Evolutionary conservation across 768 basidiomycete species (phyloP), one percentile per base, ranked within the genome.

Genomic region (Trametes cubensis): DNA sequence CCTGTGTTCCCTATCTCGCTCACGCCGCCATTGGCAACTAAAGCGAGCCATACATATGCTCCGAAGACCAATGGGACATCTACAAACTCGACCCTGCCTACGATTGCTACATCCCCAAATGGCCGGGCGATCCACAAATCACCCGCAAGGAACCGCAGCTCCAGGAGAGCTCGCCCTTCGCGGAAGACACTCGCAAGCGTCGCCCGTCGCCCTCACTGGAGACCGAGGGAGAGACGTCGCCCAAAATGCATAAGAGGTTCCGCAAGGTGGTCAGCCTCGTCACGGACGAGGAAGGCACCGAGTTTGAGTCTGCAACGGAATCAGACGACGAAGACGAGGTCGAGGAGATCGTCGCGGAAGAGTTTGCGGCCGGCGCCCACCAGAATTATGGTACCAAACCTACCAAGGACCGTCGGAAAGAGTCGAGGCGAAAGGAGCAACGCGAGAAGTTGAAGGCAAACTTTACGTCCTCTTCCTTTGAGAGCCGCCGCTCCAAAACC

Each of bases 1-100:
- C 41, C 18, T 18, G 21, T 13, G 45, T 59, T 40, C 26, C 39
- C 20, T 45, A 21, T 50, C 6, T 39, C 5, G 15, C 52, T 50
- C 28, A 50, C 45, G n/a, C 5, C 4, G 17, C 23, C 17, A 40
- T 61, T 44, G 51, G 48, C 58, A 8, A 66, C 62, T 5, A 61
- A 63, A 87, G 87, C 11, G 75, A 82, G 73, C 70, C 72, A 0
- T 73, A 82, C 55, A 71, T 81, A 60, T 82, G 82, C 69, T 81
- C 83, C 20, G 88, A 88, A 70, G 89, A 92, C 39, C 90, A 92
- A 71, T 93, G 91, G 91, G 91, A 93, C 63, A 85, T 92, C 28
- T 87, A 92, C 75, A 92, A 92, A 70, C 80, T 93, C 8, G 91
- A 93, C 69, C 85, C 87, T 3, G 72, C 74, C n/a, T 92, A 92